phyloP scores from a whole-genome alignment of 371 early-diverging fungal genomes.

The Mortierella sp. region DNA sequence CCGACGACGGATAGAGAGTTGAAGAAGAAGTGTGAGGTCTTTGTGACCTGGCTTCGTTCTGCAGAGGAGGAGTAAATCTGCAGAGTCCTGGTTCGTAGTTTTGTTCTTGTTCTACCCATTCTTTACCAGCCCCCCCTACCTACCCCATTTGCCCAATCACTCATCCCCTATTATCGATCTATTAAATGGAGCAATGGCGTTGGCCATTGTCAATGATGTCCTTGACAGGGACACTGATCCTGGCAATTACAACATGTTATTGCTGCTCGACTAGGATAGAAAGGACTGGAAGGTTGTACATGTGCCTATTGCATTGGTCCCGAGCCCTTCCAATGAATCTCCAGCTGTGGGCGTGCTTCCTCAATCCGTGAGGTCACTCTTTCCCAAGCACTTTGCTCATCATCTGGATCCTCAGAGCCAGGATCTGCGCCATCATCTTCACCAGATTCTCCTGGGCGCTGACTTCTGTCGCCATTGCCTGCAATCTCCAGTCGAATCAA shows the following conservation, averaged over 20 bases:
- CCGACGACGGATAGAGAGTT: conserved; percentile 60
- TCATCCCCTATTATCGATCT: too few relatives aligned
- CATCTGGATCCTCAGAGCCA: conserved; percentile 39
- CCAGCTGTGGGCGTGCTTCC: conserved; percentile 50
- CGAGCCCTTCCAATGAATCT: conserved; percentile 50
- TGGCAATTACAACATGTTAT: too few relatives aligned
- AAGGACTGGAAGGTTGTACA: too few relatives aligned
- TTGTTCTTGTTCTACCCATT: too few relatives aligned
- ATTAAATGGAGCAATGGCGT: too few relatives aligned
- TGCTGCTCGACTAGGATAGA: too few relatives aligned
- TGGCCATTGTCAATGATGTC: too few relatives aligned
- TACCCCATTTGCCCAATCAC: too few relatives aligned
- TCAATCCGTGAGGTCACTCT: conserved; percentile 53
- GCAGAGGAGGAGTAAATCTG: conserved; percentile 73
- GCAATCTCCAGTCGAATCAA: conserved; percentile 65
- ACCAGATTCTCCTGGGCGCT: conserved; percentile 6
- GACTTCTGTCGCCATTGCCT: conserved; percentile 60
- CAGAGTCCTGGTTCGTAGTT: too few relatives aligned
- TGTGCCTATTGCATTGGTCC: conserved; percentile 34
- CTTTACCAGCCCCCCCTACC: too few relatives aligned
- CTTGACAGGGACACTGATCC: too few relatives aligned
- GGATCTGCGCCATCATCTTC: conserved; percentile 8
- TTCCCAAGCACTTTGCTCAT: conserved; percentile 61
- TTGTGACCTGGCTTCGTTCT: conserved; percentile 76
- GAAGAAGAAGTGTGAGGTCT: conserved; percentile 68